Evolutionary conservation across 257 asterid species (phyloP).

Genomic region (Mitragyna speciosa): DNA sequence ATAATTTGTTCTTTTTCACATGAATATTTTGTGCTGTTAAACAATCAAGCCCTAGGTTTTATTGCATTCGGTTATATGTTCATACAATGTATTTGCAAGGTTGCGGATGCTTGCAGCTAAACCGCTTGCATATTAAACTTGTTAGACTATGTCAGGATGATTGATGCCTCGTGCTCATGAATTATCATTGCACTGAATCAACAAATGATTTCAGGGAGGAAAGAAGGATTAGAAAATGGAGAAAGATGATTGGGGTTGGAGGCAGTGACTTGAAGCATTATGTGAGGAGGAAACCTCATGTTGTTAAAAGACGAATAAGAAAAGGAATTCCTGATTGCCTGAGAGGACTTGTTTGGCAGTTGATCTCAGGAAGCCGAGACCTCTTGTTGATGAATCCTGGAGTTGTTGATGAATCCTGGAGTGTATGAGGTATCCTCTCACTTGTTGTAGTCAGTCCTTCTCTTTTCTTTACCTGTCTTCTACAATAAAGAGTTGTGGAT

Average conservation of each 20-base stretch:
- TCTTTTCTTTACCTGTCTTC: background rate
- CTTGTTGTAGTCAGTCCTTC: constrained; percentile 12
- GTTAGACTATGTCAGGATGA: background rate
- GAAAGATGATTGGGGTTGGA: constrained; percentile 98
- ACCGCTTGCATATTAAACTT: background rate
- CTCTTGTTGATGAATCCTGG: constrained; percentile 98
- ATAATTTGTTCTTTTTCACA: background rate
- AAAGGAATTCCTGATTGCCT: constrained; percentile 99
- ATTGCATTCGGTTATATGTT: background rate
- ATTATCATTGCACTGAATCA: constrained; percentile 4
- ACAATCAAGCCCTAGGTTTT: background rate
- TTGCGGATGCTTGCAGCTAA: background rate
- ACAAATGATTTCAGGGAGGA: constrained; percentile 61
- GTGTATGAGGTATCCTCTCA: constrained; percentile 81
- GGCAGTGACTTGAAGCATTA: constrained; percentile 99
- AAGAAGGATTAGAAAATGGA: constrained; percentile 93
- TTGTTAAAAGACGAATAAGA: constrained; percentile 90
- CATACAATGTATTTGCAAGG: background rate
- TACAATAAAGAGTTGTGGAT: background rate
- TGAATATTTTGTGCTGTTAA: background rate
- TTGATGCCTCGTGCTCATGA: background rate
- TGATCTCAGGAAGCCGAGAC: constrained; percentile 97
- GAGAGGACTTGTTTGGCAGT: constrained; percentile 98
- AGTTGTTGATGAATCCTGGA: constrained; percentile 96
- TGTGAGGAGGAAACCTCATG: constrained; percentile 88